Evolutionary conservation across 257 asterid species (phyloP).

Genomic region (Nicotiana knightiana): DNA sequence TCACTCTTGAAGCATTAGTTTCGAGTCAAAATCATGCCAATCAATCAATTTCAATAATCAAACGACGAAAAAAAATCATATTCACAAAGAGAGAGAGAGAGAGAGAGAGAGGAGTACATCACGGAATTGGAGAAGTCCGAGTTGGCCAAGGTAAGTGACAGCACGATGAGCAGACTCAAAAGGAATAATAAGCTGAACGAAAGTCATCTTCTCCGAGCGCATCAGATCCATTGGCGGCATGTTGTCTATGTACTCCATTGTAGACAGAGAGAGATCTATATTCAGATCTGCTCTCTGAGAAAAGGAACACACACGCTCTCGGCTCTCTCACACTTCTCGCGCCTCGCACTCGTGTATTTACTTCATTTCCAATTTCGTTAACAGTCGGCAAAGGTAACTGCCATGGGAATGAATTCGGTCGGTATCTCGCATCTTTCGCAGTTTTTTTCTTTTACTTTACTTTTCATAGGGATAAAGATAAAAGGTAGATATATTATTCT

Average conservation of each 20-base stretch:
- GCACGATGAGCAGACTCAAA: constrained; percentile 97
- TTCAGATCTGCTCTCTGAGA: constrained; percentile 7
- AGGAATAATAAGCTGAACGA: constrained; percentile 86
- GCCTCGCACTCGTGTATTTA: not conserved
- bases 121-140: constrained; percentile 92
- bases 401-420: not conserved
- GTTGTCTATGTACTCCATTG: constrained; percentile 64
- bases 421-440: constrained; percentile 1
- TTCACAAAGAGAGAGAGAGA: not conserved
- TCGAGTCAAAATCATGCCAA: not conserved
- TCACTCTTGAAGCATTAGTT: not conserved
- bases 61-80: not conserved
- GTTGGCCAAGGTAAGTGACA: constrained; percentile 83
- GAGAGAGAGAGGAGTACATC: constrained; percentile 48
- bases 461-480: not conserved
- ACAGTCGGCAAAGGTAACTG: constrained; percentile 4
- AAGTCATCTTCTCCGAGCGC: constrained; percentile 98
- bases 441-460: not conserved
- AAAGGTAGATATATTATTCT: not conserved
- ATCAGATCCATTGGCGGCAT: constrained; percentile 93
- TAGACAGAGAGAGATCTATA: constrained; percentile 15
- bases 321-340: not conserved
- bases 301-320: not conserved
- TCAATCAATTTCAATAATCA: not conserved
- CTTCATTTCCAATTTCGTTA: not conserved